These are phyloP conservation scores for Fistulifera pelliculosa DNA, from an alignment of 108 stramenopile species.

Conservation along the genomic window DNA sequence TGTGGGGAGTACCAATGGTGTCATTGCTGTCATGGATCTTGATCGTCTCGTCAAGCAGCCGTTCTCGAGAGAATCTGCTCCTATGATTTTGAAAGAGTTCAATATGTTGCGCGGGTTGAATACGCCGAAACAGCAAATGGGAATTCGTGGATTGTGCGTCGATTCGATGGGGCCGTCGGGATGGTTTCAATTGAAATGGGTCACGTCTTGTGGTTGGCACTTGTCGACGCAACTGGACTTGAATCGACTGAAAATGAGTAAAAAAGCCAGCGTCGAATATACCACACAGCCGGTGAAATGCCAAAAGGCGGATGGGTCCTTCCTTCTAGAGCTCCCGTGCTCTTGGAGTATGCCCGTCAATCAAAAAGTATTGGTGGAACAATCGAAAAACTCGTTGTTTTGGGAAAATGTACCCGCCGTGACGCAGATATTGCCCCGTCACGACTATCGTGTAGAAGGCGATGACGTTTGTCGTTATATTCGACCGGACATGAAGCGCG, in stretches of 20 bases:
- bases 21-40: too few relatives aligned
- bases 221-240: not conserved
- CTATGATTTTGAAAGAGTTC: too few relatives aligned
- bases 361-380: not conserved
- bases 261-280: not conserved
- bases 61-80: too few relatives aligned
- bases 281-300: not conserved
- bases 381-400: not conserved
- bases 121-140: too few relatives aligned
- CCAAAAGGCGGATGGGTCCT: not conserved
- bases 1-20: too few relatives aligned
- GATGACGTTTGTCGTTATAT: not conserved
- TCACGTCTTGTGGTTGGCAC: not conserved
- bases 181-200: not conserved
- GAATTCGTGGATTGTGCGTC: too few relatives aligned
- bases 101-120: too few relatives aligned
- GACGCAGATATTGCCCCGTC: slow-evolving; percentile 1
- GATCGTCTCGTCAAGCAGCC: too few relatives aligned
- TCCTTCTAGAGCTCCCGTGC: not conserved
- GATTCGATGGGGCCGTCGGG: too few relatives aligned
- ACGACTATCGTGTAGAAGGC: not conserved
- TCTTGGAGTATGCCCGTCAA: too few relatives aligned
- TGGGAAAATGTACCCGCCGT: slow-evolving; percentile 5
- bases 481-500: not conserved
- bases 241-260: not conserved